phyloP scores from a whole-genome alignment of 805 yeast genomes.

The Yamadazyma nakazawae region DNA sequence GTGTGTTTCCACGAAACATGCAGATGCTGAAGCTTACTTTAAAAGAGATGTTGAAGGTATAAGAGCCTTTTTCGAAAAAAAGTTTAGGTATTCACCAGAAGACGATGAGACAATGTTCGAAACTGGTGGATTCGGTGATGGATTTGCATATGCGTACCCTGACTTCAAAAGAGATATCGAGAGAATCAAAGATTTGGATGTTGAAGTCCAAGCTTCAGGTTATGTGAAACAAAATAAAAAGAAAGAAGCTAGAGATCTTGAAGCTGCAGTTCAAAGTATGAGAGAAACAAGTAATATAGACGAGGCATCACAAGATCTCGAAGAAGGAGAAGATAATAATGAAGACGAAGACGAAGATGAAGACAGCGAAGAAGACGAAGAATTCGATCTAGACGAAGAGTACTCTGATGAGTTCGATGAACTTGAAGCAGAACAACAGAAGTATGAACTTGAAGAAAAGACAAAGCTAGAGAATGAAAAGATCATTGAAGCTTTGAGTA shows the following conservation, averaged over 20 bases:
- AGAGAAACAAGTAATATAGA: constrained; percentile 35
- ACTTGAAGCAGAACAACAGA: constrained; percentile 19
- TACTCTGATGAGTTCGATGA: constrained; percentile 37
- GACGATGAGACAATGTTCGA: constrained; percentile 71
- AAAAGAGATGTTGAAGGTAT: constrained; percentile 92
- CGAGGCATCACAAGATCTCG: constrained; percentile 27
- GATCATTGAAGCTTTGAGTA: constrained; percentile 66
- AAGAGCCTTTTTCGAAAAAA: constrained; percentile 73
- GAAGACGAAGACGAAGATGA: constrained; percentile 46
- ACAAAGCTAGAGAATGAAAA: constrained; percentile 42
- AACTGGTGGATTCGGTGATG: constrained; percentile 78
- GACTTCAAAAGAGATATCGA: constrained; percentile 71
- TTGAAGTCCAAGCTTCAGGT: constrained; percentile 91
- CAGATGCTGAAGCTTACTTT: constrained; percentile 83
- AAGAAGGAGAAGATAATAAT: constrained; percentile 46
- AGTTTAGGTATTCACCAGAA: constrained; percentile 69
- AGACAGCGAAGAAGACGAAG: constrained; percentile 25
- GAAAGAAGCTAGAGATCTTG: constrained; percentile 48
- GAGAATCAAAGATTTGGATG: constrained; percentile 69
- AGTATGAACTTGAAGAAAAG: constrained; percentile 19
- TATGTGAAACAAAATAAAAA: constrained; percentile 47
- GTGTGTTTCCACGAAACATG: constrained; percentile 89
- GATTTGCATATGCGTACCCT: constrained; percentile 74
- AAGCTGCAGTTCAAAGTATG: constrained; percentile 70
- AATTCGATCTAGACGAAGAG: constrained; percentile 27